Percentiles rank a stretch among this genome's conserved stretches.
Conservation (phyloP, 164 flowering plant species). For the Magnolia sinica region DNA sequence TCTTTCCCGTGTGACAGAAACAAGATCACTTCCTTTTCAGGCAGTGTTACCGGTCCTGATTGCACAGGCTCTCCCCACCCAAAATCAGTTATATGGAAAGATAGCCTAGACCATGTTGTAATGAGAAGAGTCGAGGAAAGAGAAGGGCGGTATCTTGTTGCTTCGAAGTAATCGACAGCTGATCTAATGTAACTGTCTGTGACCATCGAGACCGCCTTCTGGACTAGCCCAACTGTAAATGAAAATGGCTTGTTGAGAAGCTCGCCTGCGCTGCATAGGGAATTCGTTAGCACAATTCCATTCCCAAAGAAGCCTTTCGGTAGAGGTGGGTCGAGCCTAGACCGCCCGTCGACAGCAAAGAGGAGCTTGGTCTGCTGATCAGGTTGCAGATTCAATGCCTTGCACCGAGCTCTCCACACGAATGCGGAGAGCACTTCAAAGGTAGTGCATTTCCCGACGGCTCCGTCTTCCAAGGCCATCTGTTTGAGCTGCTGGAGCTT, state of each 20-base stretch:
- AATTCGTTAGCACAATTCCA: conserved; percentile 75
- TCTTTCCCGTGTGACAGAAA: conserved; percentile 73
- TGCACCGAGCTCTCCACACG: conserved; percentile 72
- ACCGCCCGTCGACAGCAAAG: conserved; percentile 85
- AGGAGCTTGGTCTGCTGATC: conserved; percentile 85
- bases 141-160: conserved; percentile 73
- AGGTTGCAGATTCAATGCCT: conserved; percentile 55
- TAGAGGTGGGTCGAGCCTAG: conserved; percentile 63
- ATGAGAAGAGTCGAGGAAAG: conserved; percentile 67
- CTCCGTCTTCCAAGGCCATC: conserved; percentile 54
- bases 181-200: conserved; percentile 78
- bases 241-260: conserved; percentile 57
- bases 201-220: conserved; percentile 53
- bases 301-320: conserved; percentile 81
- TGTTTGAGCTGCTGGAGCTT: conserved; percentile 57
- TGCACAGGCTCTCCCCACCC: conserved; percentile 90
- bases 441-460: conserved; percentile 59
- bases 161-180: conserved; percentile 80
- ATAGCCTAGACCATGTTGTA: conserved; percentile 81
- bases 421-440: conserved; percentile 85
- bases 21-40: conserved; percentile 76
- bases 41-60: conserved; percentile 80
- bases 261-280: conserved; percentile 58
- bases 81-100: conserved; percentile 70
- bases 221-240: conserved; percentile 49